Percentiles rank a stretch among this genome's conserved stretches.
Evolutionary conservation across 371 early-diverging fungal species (phyloP).

Genomic region (Mucor lusitanicus): DNA sequence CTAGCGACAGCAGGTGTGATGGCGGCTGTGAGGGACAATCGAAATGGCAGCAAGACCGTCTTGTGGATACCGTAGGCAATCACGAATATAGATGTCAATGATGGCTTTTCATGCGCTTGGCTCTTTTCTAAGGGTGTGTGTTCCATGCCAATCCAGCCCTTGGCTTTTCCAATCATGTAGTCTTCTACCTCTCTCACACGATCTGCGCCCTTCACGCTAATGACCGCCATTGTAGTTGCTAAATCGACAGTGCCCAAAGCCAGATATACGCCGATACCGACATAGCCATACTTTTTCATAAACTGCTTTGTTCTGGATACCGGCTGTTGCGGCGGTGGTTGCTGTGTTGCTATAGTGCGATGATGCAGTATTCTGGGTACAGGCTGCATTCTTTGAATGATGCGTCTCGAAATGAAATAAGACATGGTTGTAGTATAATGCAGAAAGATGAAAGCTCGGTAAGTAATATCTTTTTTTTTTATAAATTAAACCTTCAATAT

Average conservation of each 20-base stretch:
- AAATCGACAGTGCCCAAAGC: slow-evolving; percentile 40
- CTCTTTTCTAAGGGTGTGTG: slow-evolving; percentile 6
- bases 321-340: neutral
- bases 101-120: slow-evolving; percentile 26
- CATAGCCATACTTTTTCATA: slow-evolving; percentile 46
- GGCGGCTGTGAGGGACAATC: slow-evolving; percentile 47
- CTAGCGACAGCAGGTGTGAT: slow-evolving; percentile 41
- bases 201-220: slow-evolving; percentile 39
- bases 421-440: neutral
- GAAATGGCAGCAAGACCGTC: slow-evolving; percentile 45
- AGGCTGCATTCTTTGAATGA: neutral
- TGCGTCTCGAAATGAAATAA: neutral
- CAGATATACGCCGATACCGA: slow-evolving; percentile 45
- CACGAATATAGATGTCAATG: slow-evolving; percentile 41
- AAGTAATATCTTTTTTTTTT: neutral
- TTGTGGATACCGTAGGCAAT: slow-evolving; percentile 54
- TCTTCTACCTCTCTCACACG: slow-evolving; percentile 39
- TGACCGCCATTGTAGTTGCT: slow-evolving; percentile 30
- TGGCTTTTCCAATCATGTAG: slow-evolving; percentile 20
- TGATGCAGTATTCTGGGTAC: neutral
- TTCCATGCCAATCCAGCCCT: slow-evolving; percentile 14
- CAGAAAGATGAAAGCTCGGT: neutral
- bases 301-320: slow-evolving; percentile 16
- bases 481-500: neutral
- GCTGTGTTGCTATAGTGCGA: neutral